phyloP scores from a whole-genome alignment of 441 rosid species.

The Arabidopsis hybrid region DNA sequence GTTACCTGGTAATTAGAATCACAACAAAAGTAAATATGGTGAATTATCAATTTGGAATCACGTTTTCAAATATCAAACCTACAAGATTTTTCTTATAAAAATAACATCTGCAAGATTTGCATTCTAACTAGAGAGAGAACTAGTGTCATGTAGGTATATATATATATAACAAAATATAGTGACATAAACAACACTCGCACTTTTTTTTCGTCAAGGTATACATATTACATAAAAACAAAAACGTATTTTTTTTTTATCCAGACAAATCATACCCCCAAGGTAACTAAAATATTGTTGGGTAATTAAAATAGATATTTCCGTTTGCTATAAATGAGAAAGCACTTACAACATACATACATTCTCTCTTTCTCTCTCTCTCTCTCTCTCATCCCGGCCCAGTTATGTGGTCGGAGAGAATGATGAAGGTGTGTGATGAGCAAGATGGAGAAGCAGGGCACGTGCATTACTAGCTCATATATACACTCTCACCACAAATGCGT shows the following conservation, averaged over 20 bases:
- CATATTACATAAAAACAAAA: neutral
- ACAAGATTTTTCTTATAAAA: neutral
- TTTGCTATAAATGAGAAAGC: conserved; percentile 61
- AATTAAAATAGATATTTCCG: conserved; percentile 7
- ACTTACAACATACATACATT: conserved; percentile 26
- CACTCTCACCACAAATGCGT: conserved; percentile 21
- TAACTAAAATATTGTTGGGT: neutral
- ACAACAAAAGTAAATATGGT: conserved; percentile 7
- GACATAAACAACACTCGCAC: neutral
- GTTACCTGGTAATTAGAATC: conserved; percentile 4
- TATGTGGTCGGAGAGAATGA: conserved; percentile 45
- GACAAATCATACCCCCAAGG: conserved; percentile 1
- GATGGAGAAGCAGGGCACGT: conserved; percentile 99
- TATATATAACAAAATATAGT: neutral
- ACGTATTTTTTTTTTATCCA: neutral
- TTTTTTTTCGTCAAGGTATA: neutral
- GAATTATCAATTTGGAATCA: neutral
- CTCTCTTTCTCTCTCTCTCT: conserved; percentile 38
- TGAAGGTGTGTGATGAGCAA: conserved; percentile 71
- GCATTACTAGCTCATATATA: conserved; percentile 79
- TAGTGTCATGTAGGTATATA: conserved; percentile 14
- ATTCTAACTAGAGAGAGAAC: neutral
- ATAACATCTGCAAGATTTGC: conserved; percentile 6
- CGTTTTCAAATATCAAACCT: conserved; percentile 9
- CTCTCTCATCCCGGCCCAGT: conserved; percentile 18